Conservation (phyloP, 345 rosid genomes). For the Eucalyptus albens region DNA sequence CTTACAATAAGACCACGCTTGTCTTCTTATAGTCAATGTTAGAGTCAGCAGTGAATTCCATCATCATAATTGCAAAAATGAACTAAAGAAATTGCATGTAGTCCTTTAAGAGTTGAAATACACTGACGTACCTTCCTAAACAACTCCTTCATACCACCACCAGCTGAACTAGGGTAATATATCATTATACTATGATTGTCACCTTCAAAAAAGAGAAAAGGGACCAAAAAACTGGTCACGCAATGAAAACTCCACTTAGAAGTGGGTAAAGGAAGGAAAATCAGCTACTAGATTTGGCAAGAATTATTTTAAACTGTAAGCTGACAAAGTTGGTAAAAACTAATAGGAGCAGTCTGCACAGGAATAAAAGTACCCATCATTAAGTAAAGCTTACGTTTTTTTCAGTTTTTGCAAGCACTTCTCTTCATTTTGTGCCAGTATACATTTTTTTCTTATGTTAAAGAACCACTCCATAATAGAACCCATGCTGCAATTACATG, state of each 20-base stretch:
- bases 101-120: neutral
- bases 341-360: neutral
- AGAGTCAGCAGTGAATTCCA: neutral
- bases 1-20: neutral
- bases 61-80: neutral
- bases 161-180: conserved; percentile 98
- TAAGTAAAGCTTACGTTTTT: neutral
- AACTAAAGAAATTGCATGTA: neutral
- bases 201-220: conserved; percentile 29
- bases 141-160: conserved; percentile 99
- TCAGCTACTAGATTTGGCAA: neutral
- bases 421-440: neutral
- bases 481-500: neutral
- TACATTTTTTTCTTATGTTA: neutral
- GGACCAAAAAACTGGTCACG: neutral
- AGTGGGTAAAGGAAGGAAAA: neutral
- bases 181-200: conserved; percentile 99
- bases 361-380: neutral
- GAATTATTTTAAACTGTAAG: neutral
- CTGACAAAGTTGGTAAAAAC: neutral
- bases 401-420: neutral
- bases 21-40: neutral
- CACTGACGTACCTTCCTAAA: conserved; percentile 70
- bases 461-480: neutral
- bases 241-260: neutral